Evolutionary conservation across 768 basidiomycete genomes (phyloP).

Genomic region (Mrakia gelida): DNA sequence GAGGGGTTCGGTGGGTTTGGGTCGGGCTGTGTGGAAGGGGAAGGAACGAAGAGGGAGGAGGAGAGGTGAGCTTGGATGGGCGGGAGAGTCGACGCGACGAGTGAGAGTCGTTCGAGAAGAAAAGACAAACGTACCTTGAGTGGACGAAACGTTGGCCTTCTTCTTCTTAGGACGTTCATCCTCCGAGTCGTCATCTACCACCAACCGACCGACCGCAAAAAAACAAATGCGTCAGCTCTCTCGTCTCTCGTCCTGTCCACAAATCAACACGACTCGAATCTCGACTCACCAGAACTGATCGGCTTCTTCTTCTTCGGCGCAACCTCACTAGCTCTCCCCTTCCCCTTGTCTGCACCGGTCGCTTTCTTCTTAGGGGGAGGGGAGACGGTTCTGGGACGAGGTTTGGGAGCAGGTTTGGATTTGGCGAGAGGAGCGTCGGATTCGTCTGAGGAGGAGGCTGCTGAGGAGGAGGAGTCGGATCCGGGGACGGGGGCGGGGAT

Average conservation of each 20-base stretch:
- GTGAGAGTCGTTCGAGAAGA: no score
- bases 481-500: background rate
- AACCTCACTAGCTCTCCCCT: background rate
- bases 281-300: background rate
- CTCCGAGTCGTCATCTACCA: no score
- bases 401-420: background rate
- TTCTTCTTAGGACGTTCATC: background rate
- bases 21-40: no score
- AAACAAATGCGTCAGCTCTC: no score
- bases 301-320: background rate
- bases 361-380: background rate
- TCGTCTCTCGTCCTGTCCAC: no score
- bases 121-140: background rate
- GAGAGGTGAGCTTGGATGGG: background rate
- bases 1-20: no score
- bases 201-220: no score
- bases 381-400: background rate
- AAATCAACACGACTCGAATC: no score
- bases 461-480: background rate
- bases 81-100: background rate
- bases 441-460: background rate
- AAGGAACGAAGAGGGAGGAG: background rate
- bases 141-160: background rate
- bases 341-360: background rate
- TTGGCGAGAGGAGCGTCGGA: background rate